These are phyloP conservation scores for Acanthamoeba divionensis DNA, from an alignment of 208 protist genomes.

Conservation along the genomic window DNA sequence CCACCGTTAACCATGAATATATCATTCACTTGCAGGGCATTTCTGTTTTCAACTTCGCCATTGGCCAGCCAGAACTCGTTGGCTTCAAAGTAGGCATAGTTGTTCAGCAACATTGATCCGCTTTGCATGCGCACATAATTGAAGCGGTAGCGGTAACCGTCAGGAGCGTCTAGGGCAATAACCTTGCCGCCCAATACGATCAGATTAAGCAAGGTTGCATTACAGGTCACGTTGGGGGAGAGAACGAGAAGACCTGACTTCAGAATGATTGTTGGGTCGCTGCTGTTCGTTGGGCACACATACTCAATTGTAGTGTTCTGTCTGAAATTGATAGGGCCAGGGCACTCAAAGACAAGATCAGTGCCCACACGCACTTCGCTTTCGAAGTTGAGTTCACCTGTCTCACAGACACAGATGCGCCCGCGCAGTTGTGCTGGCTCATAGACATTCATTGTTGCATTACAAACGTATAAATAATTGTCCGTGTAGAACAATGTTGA, in stretches of 20 bases:
- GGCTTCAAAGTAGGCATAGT: background rate
- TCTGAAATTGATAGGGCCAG: background rate
- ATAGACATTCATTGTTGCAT: conserved; percentile 1
- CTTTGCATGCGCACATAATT: background rate
- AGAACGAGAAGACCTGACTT: conserved; percentile 11
- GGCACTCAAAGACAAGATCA: conserved; percentile 1
- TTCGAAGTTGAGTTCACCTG: background rate
- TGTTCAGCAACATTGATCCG: background rate
- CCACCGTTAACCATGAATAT: no score
- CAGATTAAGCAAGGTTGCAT: conserved; percentile 2
- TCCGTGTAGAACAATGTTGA: background rate
- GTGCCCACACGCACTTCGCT: background rate
- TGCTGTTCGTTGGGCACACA: conserved; percentile 13
- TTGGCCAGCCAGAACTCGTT: no score
- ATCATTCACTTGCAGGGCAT: no score
- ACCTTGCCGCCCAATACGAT: conserved; percentile 4
- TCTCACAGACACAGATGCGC: background rate
- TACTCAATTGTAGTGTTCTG: background rate
- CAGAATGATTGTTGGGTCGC: conserved; percentile 23
- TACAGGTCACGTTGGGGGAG: conserved; percentile 26
- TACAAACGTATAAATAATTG: conserved; percentile 42
- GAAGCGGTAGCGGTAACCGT: conserved; percentile 41
- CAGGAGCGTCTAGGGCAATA: background rate
- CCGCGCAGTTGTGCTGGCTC: background rate
- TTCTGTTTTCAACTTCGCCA: no score